Evolutionary conservation across 192 early-diverging fungal genomes (phyloP).

Genomic region (Anaeromyces robustus): DNA sequence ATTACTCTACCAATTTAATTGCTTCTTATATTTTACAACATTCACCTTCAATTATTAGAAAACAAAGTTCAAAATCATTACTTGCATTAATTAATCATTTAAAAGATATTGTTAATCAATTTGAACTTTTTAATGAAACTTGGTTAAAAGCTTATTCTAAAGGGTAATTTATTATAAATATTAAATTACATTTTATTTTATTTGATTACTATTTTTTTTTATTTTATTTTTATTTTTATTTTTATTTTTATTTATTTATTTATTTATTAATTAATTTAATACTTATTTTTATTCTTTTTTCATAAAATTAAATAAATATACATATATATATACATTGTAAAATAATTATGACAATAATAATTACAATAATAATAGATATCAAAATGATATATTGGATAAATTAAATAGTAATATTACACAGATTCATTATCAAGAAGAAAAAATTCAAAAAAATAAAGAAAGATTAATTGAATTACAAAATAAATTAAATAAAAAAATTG

Average conservation of each 20-base stretch:
- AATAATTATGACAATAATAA: too few species aligned
- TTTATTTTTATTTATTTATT: too few species aligned
- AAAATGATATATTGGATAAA: background rate
- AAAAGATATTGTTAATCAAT: background rate
- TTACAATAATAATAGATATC: background rate
- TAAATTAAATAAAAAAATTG: background rate
- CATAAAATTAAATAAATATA: too few species aligned
- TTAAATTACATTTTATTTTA: too few species aligned
- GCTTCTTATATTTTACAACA: background rate
- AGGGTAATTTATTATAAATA: background rate
- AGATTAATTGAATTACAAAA: background rate
- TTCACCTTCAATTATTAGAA: background rate
- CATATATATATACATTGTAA: too few species aligned
- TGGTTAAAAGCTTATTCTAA: background rate
- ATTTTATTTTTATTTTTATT: too few species aligned
- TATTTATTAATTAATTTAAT: too few species aligned
- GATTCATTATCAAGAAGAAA: background rate
- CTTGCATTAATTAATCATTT: background rate
- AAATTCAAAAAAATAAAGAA: background rate
- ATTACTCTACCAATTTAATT: background rate
- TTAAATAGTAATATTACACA: background rate
- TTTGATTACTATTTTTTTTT: too few species aligned
- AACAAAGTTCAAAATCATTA: background rate
- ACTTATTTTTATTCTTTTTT: too few species aligned
- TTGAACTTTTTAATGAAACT: background rate